Base-by-base conservation (phyloP, 2,329 filamentous ascomycete genomes). In the Trichoderma breve region DNA sequence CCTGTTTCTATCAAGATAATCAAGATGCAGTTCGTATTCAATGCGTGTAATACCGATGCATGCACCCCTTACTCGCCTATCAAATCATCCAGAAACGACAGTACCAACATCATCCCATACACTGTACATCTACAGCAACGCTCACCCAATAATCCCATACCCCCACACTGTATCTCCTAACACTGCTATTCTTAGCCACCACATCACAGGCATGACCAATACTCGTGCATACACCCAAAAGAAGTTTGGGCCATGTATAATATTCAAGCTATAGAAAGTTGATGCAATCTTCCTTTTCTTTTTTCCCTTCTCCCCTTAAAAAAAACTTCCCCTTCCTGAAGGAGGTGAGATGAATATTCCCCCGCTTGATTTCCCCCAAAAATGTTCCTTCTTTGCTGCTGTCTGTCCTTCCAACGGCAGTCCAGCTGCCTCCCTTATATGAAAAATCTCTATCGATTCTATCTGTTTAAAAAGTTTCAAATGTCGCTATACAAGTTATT, bases 371-470 rank as follows among this genome's bases (percentile, higher is more conserved):
- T 60, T 43, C 15, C 34, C n/a, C 34, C 14, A 36, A 18, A 28
- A 51, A 47, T 53, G 24, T 57, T 24, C 55, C 18, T 36, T 55
- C 34, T 62, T 15, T 57, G 36, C 36, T 43, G 39, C n/a, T 53
- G 15, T 14, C 34, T 36, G 21, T 34, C 28, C 12, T 34, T 34
- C 39, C 53, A 34, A 51, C n/a, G 39, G 57, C 70, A 73, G 66
- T 58, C 73, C 70, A 71, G 72, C 73, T 71, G 67, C 67, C 64
- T 39, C 55, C 28, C 34, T 26, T 62, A 18, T 24, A 43, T 43
- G 39, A 43, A 28, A 69, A 34, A 26, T 43, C 26, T 71, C 47
- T 71, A 71, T 71, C 51, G n/a, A 53, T 14, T 34, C 66, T 51
- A 69, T 60, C 65, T 60, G 28, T 18, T 28, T 32, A 43, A 43